phyloP scores from a whole-genome alignment of 352 stramenopile species.

The Thraustochytrium striatum region DNA sequence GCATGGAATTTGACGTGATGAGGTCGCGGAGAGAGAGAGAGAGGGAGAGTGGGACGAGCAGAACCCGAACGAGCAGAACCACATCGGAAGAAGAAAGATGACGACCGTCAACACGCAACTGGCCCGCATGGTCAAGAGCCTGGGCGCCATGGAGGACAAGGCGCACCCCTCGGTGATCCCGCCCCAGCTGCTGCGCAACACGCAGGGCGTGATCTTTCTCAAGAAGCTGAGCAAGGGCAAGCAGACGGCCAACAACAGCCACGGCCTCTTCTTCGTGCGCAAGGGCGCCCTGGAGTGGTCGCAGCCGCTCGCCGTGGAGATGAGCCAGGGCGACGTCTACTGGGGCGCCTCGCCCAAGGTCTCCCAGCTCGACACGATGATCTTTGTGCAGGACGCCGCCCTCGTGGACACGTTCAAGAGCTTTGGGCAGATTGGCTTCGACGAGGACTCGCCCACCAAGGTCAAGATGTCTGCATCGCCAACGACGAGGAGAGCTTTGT shows the following conservation, averaged over 20 bases:
- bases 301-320: constrained; percentile 7
- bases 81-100: constrained; percentile 4
- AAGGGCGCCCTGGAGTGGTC: constrained; percentile 13
- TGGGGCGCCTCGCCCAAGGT: constrained; percentile 13
- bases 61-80: background rate
- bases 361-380: background rate
- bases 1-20: no score
- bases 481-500: background rate
- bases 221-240: constrained; percentile 14
- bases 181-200: background rate
- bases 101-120: constrained; percentile 37
- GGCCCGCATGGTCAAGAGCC: background rate
- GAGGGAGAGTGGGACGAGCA: background rate
- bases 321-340: constrained; percentile 33
- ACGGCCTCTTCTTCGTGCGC: constrained; percentile 23
- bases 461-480: constrained; percentile 24
- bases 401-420: constrained; percentile 19
- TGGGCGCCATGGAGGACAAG: background rate
- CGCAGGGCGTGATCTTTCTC: constrained; percentile 24
- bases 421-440: constrained; percentile 28
- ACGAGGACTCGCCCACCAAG: constrained; percentile 8
- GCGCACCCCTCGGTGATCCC: constrained; percentile 1
- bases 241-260: background rate
- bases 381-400: constrained; percentile 1
- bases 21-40: no score